Evolutionary conservation across 1,284 basidiomycete genomes (phyloP).

Genomic region (Malassezia obtusa): DNA sequence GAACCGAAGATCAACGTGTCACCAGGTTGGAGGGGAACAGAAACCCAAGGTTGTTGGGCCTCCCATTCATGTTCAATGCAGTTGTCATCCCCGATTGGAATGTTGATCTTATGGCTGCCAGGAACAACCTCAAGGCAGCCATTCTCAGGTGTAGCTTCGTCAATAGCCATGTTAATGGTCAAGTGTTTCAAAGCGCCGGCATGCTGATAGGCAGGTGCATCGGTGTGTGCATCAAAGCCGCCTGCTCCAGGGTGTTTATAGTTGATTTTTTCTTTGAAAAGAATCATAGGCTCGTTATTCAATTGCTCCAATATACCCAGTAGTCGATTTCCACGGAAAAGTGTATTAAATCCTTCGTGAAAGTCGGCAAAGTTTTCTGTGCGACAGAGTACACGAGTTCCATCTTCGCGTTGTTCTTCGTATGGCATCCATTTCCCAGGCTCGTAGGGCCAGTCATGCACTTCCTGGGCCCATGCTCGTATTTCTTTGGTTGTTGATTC

Average conservation of each 20-base stretch:
- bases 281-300: conserved; percentile 32
- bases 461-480: conserved; percentile 34
- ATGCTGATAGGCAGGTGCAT: conserved; percentile 26
- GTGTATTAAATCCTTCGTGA: conserved; percentile 31
- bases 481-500: conserved; percentile 8
- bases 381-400: conserved; percentile 33
- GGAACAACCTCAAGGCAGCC: conserved; percentile 45
- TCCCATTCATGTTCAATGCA: conserved; percentile 42
- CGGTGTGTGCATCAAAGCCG: conserved; percentile 45
- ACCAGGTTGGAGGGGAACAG: conserved; percentile 41
- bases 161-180: conserved; percentile 42
- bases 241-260: conserved; percentile 43
- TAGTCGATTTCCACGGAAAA: conserved; percentile 34
- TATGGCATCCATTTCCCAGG: conserved; percentile 42
- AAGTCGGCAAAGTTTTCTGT: conserved; percentile 35
- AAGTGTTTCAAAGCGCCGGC: conserved; percentile 17
- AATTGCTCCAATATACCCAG: conserved; percentile 27
- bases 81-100: conserved; percentile 36
- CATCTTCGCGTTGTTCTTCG: conserved; percentile 33
- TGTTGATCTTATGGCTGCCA: conserved; percentile 29
- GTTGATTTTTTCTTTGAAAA: conserved; percentile 48
- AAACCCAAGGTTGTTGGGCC: conserved; percentile 30
- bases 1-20: conserved; percentile 41
- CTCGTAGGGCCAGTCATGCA: conserved; percentile 38
- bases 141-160: conserved; percentile 39